Percentiles rank a stretch among this genome's conserved stretches.
phyloP scores from a whole-genome alignment of 495 filamentous ascomycete species.

The Melanomma pulvis-pyrius region DNA sequence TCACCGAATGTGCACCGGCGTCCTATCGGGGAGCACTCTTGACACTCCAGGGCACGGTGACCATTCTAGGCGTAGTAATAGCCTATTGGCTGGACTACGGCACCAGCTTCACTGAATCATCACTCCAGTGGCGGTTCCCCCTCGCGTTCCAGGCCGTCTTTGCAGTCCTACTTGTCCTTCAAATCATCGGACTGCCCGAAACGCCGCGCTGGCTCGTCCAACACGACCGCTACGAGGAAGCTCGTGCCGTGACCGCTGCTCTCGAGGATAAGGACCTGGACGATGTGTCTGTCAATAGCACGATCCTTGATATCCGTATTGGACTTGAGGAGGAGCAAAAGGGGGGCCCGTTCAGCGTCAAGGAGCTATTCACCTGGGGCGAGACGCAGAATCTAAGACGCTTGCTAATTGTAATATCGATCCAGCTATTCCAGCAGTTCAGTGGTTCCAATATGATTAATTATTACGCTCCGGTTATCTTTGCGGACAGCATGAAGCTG shows the following conservation, averaged over 20 bases:
- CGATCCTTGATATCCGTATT: constrained; percentile 20
- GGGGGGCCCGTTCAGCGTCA: constrained; percentile 6
- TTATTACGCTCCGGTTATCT: constrained; percentile 59
- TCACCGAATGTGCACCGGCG: constrained; percentile 53
- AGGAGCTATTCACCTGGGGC: constrained; percentile 22
- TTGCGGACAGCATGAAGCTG: constrained; percentile 54
- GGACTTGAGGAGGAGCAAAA: constrained; percentile 27
- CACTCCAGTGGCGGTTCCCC: constrained; percentile 26
- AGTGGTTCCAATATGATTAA: constrained; percentile 58
- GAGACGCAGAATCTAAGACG: constrained; percentile 18
- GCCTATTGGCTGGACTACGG: not conserved
- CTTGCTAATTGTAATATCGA: constrained; percentile 19
- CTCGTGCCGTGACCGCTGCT: constrained; percentile 3
- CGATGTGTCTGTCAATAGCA: constrained; percentile 13
- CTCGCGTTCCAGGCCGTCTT: constrained; percentile 24
- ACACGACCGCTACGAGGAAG: constrained; percentile 29
- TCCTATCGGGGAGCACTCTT: constrained; percentile 49
- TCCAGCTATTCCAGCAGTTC: constrained; percentile 27
- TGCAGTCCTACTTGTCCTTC: not conserved
- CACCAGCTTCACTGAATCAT: constrained; percentile 3
- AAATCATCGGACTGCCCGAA: constrained; percentile 27
- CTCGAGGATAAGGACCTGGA: constrained; percentile 14
- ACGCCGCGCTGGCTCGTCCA: constrained; percentile 36
- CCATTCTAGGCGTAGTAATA: constrained; percentile 40
- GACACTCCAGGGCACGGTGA: constrained; percentile 55